A percentile compares a stretch with the other conserved stretches of the same genome.
Conservation (phyloP, 371 early-diverging fungal genomes). For the Mortierella sp. region DNA sequence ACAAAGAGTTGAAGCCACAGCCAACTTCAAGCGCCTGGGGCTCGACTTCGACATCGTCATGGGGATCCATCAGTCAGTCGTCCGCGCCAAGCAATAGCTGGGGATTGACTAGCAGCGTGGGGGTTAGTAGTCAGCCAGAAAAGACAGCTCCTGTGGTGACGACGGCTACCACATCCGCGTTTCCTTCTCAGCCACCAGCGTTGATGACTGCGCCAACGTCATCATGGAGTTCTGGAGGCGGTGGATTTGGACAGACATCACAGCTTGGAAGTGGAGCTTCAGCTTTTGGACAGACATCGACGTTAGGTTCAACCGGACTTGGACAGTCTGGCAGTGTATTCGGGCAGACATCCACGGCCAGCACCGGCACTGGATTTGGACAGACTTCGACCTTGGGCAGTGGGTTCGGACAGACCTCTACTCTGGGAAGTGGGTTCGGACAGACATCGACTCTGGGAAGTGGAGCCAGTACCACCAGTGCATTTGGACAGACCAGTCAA, state of each 20-base stretch:
- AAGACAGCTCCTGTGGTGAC: slow-evolving; percentile 1
- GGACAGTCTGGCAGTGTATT: slow-evolving; percentile 9
- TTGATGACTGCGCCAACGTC: slow-evolving; percentile 15
- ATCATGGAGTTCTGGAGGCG: slow-evolving; percentile 31
- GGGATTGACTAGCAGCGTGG: slow-evolving; percentile 3
- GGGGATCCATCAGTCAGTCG: slow-evolving; percentile 23
- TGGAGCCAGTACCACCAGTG: not conserved
- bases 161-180: slow-evolving; percentile 1
- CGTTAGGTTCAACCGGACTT: slow-evolving; percentile 5
- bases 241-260: slow-evolving; percentile 26
- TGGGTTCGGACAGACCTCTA: slow-evolving; percentile 8
- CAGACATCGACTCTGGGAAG: not conserved
- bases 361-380: slow-evolving; percentile 13
- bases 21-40: slow-evolving; percentile 28
- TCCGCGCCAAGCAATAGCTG: slow-evolving; percentile 15
- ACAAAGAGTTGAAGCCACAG: slow-evolving; percentile 10
- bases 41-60: slow-evolving; percentile 31
- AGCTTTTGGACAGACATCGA: slow-evolving; percentile 11
- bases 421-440: slow-evolving; percentile 9
- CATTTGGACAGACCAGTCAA: too few species aligned
- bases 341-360: slow-evolving; percentile 2
- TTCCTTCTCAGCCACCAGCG: slow-evolving; percentile 2
- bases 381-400: not conserved
- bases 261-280: slow-evolving; percentile 8
- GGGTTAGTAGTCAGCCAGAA: not conserved